phyloP scores from a whole-genome alignment of 1,284 basidiomycete genomes.

The Inonotus obliquus region DNA sequence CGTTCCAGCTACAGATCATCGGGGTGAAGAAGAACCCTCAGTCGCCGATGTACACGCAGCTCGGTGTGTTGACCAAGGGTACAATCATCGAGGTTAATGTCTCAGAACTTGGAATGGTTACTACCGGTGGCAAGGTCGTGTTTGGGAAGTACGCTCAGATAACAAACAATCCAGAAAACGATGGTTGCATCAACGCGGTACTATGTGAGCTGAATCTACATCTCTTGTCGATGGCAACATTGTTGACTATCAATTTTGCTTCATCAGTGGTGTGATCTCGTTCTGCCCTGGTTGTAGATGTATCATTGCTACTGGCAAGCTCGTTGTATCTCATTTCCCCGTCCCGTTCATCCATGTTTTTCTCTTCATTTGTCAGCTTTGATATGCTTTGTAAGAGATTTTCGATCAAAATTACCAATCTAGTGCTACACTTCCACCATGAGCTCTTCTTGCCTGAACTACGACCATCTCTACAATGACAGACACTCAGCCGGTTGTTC shows the following conservation, averaged over 20 bases:
- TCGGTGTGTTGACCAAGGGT: constrained; percentile 97
- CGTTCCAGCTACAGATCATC: constrained; percentile 97
- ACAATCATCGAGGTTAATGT: constrained; percentile 99
- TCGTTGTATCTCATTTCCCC: not conserved
- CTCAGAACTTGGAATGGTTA: constrained; percentile 95
- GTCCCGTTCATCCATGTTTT: no score
- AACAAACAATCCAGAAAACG: constrained; percentile 95
- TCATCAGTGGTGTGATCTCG: constrained; percentile 12
- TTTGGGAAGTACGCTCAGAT: constrained; percentile 95
- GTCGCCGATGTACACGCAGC: constrained; percentile 93
- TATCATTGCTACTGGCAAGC: constrained; percentile 10
- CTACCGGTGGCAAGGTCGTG: constrained; percentile 94
- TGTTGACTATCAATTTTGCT: not conserved
- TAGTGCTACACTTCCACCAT: not conserved
- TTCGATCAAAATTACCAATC: not conserved
- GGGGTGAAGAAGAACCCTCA: constrained; percentile 99
- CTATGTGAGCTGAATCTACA: constrained; percentile 54
- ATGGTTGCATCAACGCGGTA: constrained; percentile 94
- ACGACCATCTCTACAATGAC: constrained; percentile 11
- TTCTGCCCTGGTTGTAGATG: not conserved
- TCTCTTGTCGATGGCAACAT: not conserved
- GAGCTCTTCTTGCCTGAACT: not conserved
- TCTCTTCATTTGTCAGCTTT: not conserved
- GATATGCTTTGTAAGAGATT: constrained; percentile 5
- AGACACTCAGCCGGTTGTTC: constrained; percentile 36